A percentile compares a stretch with the other conserved stretches of the same genome.
Evolutionary conservation across 805 yeast species (phyloP).

Genomic region (Ogataea nitratoaversa): DNA sequence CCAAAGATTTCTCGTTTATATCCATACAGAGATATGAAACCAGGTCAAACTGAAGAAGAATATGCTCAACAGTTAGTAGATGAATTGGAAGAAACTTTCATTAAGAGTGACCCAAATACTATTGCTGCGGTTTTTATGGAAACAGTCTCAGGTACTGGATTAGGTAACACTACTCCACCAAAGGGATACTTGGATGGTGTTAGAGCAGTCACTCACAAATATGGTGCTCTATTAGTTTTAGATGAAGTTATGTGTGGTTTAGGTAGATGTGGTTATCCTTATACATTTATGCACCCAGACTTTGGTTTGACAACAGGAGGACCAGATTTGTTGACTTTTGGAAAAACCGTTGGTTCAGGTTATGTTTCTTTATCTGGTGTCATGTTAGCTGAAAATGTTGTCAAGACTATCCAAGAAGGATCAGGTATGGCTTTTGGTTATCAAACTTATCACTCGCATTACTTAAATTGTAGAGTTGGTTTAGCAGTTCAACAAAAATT

Average conservation of each 20-base stretch:
- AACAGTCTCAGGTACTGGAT: constrained; percentile 44
- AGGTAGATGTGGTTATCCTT: constrained; percentile 42
- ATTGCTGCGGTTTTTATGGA: constrained; percentile 42
- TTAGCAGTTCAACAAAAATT: constrained; percentile 43
- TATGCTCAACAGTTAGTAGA: constrained; percentile 35
- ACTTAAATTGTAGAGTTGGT: constrained; percentile 44
- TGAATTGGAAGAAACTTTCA: constrained; percentile 39
- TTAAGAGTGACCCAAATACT: constrained; percentile 40
- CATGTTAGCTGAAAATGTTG: constrained; percentile 38
- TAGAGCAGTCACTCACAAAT: constrained; percentile 45
- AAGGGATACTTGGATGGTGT: constrained; percentile 45
- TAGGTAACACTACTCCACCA: constrained; percentile 42
- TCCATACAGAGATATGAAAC: constrained; percentile 29
- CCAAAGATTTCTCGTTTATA: constrained; percentile 31
- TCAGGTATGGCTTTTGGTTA: constrained; percentile 39
- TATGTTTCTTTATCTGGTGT: constrained; percentile 46
- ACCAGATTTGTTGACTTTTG: constrained; percentile 47
- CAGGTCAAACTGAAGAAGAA: constrained; percentile 36
- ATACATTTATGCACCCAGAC: constrained; percentile 43
- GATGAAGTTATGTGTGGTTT: constrained; percentile 60
- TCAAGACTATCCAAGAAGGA: constrained; percentile 35
- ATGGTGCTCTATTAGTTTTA: constrained; percentile 44
- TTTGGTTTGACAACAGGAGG: constrained; percentile 37
- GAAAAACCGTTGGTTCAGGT: constrained; percentile 48
- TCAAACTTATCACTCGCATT: constrained; percentile 50